Percentiles rank a stretch among this genome's conserved stretches.
Evolutionary conservation across 768 basidiomycete genomes (phyloP).

Genomic region (Termitomyces sp.): DNA sequence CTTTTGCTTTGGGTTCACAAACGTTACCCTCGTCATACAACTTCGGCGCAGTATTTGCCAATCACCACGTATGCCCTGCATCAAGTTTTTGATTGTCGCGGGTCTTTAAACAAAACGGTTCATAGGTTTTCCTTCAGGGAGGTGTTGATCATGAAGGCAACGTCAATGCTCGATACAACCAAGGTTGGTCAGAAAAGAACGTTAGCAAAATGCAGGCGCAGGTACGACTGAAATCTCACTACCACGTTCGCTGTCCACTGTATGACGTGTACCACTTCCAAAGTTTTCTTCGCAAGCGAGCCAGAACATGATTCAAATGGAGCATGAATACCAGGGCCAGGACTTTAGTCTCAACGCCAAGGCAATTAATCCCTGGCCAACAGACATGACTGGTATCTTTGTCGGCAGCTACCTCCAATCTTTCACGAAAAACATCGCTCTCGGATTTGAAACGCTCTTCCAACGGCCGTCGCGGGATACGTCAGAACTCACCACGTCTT

Average conservation of each 20-base stretch:
- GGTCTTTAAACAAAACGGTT: slow-evolving; percentile 10
- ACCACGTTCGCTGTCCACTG: not conserved
- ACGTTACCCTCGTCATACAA: slow-evolving; percentile 85
- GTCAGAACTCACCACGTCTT: slow-evolving; percentile 67
- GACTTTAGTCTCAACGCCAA: slow-evolving; percentile 87
- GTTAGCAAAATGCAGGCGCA: slow-evolving; percentile 86
- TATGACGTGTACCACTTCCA: slow-evolving; percentile 14
- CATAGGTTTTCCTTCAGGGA: slow-evolving; percentile 87
- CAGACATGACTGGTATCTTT: slow-evolving; percentile 88
- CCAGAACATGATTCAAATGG: slow-evolving; percentile 89
- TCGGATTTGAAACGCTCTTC: slow-evolving; percentile 82
- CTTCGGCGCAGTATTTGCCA: slow-evolving; percentile 91
- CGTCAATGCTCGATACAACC: slow-evolving; percentile 83
- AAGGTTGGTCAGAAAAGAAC: slow-evolving; percentile 75
- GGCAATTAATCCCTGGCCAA: slow-evolving; percentile 85
- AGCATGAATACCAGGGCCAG: slow-evolving; percentile 88
- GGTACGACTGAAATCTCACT: slow-evolving; percentile 39
- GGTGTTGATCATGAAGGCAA: slow-evolving; percentile 92
- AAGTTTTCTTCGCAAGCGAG: slow-evolving; percentile 73
- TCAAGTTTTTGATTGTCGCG: slow-evolving; percentile 15
- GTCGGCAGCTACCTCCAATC: slow-evolving; percentile 92
- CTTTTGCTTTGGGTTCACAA: slow-evolving; percentile 87
- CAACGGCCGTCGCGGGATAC: slow-evolving; percentile 74
- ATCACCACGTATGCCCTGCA: slow-evolving; percentile 53
- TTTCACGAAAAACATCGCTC: slow-evolving; percentile 80